Base-by-base conservation (phyloP, 257 asterid genomes). In the Paulownia fortunei region DNA sequence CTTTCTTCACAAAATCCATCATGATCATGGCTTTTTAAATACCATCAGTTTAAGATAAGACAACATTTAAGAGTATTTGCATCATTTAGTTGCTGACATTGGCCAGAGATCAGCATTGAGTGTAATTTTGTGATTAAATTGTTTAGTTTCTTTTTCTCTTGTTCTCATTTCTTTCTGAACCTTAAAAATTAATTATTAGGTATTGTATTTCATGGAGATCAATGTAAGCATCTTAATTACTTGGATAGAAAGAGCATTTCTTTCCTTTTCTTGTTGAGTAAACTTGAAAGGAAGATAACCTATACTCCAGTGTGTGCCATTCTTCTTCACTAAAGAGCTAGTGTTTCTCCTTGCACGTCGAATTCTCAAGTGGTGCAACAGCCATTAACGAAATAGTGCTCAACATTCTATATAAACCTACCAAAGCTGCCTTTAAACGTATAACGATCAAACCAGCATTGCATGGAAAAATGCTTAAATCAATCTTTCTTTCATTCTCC, bases 401-500 rank as follows among this genome's bases (percentile, higher is more conserved):
- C 27, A 30, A 6, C 11, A 8, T 51, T 73, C 79, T 80, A 84
- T 80, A 77, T 51, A 80, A 84, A 60, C 68, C 68, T 34, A 61
- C 51, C 39, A 8, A 9, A 30, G 0, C 18, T 2, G 10, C 16
- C 27, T 18, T 21, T 24, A 51, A 51, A 51, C 5, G 18, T 16
- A 2, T 8, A 2, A 6, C 1, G 1, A 15, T 1, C 7, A 51
- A 51, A 16, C 58, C 58, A 51, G n/a, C 24, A 12, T 2, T n/a
- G 0, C 62, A n/a, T 15, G 1, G 8, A 15, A 83, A 77, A 76
- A 89, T 85, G 95, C 39, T 73, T 19, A 76, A 34, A 16, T 51
- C 4, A 0, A 7, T 78, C 81, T 62, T 85, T 74, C 27, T 88
- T 11, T 65, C 69, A 10, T 42, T 88, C 30, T 3, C 84, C 51